Evolutionary conservation across 805 yeast species (phyloP).

Genomic region (Vanderwaltozyma verrucispora): DNA sequence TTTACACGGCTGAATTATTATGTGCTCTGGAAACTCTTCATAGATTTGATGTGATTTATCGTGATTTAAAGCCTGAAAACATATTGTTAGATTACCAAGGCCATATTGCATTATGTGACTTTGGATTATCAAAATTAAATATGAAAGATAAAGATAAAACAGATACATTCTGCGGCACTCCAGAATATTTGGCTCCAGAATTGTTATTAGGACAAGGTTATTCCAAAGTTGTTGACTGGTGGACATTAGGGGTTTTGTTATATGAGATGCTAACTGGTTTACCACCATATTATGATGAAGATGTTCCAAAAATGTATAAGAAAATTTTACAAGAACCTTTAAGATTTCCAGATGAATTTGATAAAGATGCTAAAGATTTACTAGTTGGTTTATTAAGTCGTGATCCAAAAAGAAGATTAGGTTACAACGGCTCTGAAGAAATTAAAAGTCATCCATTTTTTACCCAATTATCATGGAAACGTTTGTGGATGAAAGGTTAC

Average conservation of each 20-base stretch:
- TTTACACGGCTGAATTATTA: slow-evolving; percentile 87
- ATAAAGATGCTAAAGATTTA: slow-evolving; percentile 74
- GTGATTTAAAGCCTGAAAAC: slow-evolving; percentile 95
- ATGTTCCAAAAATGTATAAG: slow-evolving; percentile 84
- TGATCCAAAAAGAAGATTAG: slow-evolving; percentile 75
- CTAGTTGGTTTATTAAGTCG: slow-evolving; percentile 66
- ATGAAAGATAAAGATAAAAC: slow-evolving; percentile 85
- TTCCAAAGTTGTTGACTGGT: slow-evolving; percentile 94
- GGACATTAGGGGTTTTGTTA: slow-evolving; percentile 91
- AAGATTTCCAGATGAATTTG: slow-evolving; percentile 80
- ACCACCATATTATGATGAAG: slow-evolving; percentile 96
- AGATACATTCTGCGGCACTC: slow-evolving; percentile 95
- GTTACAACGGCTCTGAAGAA: slow-evolving; percentile 70
- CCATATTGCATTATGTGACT: slow-evolving; percentile 95
- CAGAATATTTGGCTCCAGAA: slow-evolving; percentile 96
- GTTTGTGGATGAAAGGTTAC: slow-evolving; percentile 73
- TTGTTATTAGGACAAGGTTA: slow-evolving; percentile 84
- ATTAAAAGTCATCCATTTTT: slow-evolving; percentile 81
- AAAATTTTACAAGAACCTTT: slow-evolving; percentile 86
- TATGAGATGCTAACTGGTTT: slow-evolving; percentile 96
- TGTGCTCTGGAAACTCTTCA: slow-evolving; percentile 91
- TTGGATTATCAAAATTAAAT: slow-evolving; percentile 90
- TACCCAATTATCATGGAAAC: slow-evolving; percentile 81
- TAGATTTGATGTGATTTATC: slow-evolving; percentile 81
- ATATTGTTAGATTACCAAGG: slow-evolving; percentile 92